Evolutionary conservation across 495 filamentous ascomycete species (phyloP), one percentile per base, ranked within the genome.

Genomic region (Pseudotulostoma volvatum): DNA sequence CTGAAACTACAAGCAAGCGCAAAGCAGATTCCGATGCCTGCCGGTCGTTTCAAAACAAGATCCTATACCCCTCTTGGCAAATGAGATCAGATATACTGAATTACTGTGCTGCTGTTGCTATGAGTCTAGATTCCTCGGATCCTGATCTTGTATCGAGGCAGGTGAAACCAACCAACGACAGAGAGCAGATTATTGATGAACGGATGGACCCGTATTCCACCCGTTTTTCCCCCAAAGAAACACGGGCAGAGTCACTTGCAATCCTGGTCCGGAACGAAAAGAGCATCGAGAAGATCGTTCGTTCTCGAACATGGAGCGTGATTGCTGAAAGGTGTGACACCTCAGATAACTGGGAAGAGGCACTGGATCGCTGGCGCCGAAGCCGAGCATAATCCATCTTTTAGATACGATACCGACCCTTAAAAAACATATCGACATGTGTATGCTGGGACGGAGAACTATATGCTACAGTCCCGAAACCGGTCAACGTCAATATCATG

Each of bases 51-150:
- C 82, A 83, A 47, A 61, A 84, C 9, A 67, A 78, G 19, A 74
- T 94, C 1, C 57, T 97, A 0, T 90, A 94, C 38, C 83, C 82
- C 0, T 81, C 83, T 18, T 97, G 90, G 90, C 79, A 92, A 45
- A 66, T 68, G 3, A 70, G 90, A 34, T 81, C 81, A 7, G 82
- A 92, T 53, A 79, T 95, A 2, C 60, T 97, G 23, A 81, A 73
- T 39, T 97, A 94, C 53, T 97, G 90, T 57, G 77, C 84, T 8
- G 69, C 77, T 16, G 90, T 97, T 7, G 90, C 90, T 2, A 84
- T 84, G 2, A 78, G 74, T 37, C 79, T 82, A 2, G 86, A 97
- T 50, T 85, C 86, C 0, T 75, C 85, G 30, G 88, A 97, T 44
- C 88, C 87, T 9, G 86, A 90, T 47, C 60, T 73, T 4, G 63